Percentiles rank a stretch among this genome's conserved stretches.
Conservation (phyloP, 2,329 filamentous ascomycete genomes). For the Sporothrix mexicana region DNA sequence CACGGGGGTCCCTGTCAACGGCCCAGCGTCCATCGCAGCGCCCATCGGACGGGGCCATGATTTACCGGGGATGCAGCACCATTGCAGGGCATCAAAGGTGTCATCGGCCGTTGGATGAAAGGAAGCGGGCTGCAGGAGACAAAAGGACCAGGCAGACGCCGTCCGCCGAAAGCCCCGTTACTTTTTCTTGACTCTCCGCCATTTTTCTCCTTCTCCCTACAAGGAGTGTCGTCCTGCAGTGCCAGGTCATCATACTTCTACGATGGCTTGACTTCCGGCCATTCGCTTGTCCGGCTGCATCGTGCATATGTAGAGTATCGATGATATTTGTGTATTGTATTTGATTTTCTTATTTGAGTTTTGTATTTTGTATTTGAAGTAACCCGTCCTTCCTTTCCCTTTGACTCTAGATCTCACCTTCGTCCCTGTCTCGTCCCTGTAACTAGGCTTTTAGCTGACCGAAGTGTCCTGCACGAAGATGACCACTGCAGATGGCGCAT, state of each 20-base stretch:
- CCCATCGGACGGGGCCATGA: neutral
- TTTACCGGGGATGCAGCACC: neutral
- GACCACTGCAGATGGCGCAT: neutral
- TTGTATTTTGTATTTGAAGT: neutral
- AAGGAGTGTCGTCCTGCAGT: neutral
- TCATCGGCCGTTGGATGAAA: neutral
- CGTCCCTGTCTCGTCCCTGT: no score
- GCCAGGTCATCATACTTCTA: neutral
- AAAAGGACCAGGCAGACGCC: neutral
- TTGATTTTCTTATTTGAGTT: neutral
- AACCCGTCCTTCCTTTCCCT: neutral
- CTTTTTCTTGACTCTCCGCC: neutral
- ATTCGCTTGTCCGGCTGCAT: conserved; percentile 5
- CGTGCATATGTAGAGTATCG: neutral
- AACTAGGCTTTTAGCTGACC: no score
- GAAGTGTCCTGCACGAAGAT: neutral
- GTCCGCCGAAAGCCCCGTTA: neutral
- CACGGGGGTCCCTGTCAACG: neutral
- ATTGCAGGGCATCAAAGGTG: neutral
- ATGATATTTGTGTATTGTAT: neutral
- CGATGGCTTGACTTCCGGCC: neutral
- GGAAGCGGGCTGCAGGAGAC: neutral
- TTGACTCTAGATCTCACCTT: neutral
- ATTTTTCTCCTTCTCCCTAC: neutral
- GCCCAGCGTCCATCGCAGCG: no score